phyloP scores from a whole-genome alignment of 495 filamentous ascomycete species.

The Podospora pseudoanserina region DNA sequence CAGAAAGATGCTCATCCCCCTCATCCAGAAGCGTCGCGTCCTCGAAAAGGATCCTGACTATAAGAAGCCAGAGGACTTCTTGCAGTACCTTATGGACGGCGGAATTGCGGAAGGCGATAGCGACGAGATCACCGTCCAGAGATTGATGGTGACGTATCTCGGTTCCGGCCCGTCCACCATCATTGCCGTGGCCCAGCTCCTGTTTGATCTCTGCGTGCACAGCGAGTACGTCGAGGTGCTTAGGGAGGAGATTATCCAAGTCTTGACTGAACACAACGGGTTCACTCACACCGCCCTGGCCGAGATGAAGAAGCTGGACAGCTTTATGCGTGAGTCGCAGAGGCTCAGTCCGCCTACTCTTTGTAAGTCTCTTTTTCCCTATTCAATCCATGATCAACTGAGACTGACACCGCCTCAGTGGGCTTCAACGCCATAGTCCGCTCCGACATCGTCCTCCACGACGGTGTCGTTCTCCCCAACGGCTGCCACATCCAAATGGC shows the following conservation, averaged over 20 bases:
- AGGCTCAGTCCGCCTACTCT: background rate
- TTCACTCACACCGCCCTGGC: background rate
- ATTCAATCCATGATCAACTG: too few species aligned
- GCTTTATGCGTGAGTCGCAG: background rate
- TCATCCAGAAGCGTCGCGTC: background rate
- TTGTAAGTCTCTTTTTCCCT: background rate
- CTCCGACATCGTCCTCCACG: background rate
- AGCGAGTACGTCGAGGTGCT: background rate
- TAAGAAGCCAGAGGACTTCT: background rate
- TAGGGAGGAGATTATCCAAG: background rate
- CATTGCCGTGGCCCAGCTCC: background rate
- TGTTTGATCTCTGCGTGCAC: background rate
- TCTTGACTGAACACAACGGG: background rate
- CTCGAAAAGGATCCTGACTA: background rate
- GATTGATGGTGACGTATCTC: background rate
- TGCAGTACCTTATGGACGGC: background rate
- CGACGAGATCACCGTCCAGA: background rate
- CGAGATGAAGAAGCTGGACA: background rate
- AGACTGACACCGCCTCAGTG: background rate
- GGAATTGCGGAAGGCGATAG: background rate
- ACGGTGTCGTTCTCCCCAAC: background rate
- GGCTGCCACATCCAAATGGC: background rate
- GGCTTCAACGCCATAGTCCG: background rate
- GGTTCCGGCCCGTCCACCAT: background rate
- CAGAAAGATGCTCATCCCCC: background rate